Percentiles rank a stretch among this genome's conserved stretches.
phyloP scores from a whole-genome alignment of 208 protist species.

The Strigomonas culicis region DNA sequence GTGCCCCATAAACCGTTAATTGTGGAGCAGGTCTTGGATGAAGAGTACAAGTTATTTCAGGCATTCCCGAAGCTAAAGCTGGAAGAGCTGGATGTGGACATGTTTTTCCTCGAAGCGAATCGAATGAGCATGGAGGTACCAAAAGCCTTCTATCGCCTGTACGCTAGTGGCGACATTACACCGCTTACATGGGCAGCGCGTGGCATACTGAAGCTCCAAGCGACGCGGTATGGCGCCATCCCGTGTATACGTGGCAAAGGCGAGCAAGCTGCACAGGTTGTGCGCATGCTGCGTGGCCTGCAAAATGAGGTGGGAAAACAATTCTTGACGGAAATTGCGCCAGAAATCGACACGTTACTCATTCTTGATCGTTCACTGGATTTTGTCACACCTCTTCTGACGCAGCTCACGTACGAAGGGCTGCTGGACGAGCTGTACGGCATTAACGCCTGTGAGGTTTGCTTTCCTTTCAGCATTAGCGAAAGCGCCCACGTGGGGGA shows the following conservation, averaged over 20 bases:
- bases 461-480: slow-evolving; percentile 69
- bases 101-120: slow-evolving; percentile 70
- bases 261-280: slow-evolving; percentile 44
- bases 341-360: slow-evolving; percentile 66
- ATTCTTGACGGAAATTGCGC: slow-evolving; percentile 40
- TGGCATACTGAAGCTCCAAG: slow-evolving; percentile 84
- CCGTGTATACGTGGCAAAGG: slow-evolving; percentile 60
- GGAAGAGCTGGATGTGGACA: slow-evolving; percentile 70
- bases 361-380: slow-evolving; percentile 84
- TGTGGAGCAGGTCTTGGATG: slow-evolving; percentile 61
- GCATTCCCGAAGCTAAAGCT: slow-evolving; percentile 51
- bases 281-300: slow-evolving; percentile 62
- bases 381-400: slow-evolving; percentile 79
- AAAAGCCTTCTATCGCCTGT: slow-evolving; percentile 63
- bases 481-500: slow-evolving; percentile 34
- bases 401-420: slow-evolving; percentile 90
- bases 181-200: slow-evolving; percentile 64
- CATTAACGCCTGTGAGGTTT: slow-evolving; percentile 48
- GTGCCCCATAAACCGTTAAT: slow-evolving; percentile 75
- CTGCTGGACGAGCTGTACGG: slow-evolving; percentile 83
- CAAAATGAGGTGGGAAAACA: slow-evolving; percentile 65
- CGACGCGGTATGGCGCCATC: slow-evolving; percentile 54
- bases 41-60: slow-evolving; percentile 63
- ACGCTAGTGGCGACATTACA: slow-evolving; percentile 66
- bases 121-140: slow-evolving; percentile 74